phyloP scores from a whole-genome alignment of 163 green algal genomes.

The Prototheca cutis region DNA sequence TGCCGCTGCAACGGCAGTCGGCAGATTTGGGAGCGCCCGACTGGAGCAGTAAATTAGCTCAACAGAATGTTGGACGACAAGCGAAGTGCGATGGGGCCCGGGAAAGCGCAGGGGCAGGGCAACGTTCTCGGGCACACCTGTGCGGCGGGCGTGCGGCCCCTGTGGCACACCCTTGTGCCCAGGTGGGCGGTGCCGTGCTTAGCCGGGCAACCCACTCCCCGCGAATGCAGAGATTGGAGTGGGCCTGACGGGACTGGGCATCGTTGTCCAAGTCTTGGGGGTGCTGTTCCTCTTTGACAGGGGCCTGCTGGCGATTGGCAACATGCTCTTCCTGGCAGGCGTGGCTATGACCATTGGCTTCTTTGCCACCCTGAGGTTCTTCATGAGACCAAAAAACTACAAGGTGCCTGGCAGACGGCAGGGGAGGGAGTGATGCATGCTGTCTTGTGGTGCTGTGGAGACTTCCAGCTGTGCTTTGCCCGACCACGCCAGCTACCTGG shows the following conservation, averaged over 20 bases:
- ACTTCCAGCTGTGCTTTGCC: background rate
- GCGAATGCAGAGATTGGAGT: slow-evolving; percentile 95
- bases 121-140: background rate
- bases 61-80: slow-evolving; percentile 49
- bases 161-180: no score
- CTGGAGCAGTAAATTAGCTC: no score
- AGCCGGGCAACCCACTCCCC: no score
- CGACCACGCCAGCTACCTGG: no score
- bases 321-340: slow-evolving; percentile 86
- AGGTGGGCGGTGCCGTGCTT: no score
- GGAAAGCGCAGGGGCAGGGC: background rate
- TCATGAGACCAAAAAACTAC: slow-evolving; percentile 76
- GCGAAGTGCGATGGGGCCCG: slow-evolving; percentile 25
- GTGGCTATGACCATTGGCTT: slow-evolving; percentile 85
- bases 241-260: slow-evolving; percentile 83
- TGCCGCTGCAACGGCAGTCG: no score
- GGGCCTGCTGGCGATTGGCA: slow-evolving; percentile 92
- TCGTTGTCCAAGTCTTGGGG: slow-evolving; percentile 85
- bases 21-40: no score
- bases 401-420: slow-evolving; percentile 56
- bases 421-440: no score
- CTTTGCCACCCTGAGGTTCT: slow-evolving; percentile 75
- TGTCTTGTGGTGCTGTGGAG: background rate
- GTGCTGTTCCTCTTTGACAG: slow-evolving; percentile 95
- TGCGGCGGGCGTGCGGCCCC: no score